phyloP scores from a whole-genome alignment of 139 green algal genomes.

The Chlamydomonas sp. region DNA sequence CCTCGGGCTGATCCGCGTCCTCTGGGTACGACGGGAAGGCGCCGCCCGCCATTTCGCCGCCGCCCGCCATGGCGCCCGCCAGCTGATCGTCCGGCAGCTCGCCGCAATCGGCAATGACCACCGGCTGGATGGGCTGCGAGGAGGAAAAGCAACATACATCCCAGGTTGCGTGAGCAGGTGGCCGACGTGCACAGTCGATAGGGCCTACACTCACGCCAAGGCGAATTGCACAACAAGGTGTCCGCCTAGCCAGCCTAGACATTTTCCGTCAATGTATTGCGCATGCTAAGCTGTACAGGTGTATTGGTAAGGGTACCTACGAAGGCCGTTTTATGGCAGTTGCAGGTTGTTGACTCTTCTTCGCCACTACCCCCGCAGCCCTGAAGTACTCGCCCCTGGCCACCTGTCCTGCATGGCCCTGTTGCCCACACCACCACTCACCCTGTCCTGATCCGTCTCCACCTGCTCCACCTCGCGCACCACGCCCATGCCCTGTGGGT shows the following conservation, averaged over 20 bases:
- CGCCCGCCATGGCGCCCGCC: slow-evolving; percentile 2
- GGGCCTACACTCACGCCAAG: too few relatives aligned
- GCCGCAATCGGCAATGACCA: slow-evolving; percentile 54
- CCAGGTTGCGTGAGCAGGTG: slow-evolving; percentile 1
- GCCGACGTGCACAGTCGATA: too few relatives aligned
- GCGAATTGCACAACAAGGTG: too few relatives aligned
- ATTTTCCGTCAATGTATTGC: too few relatives aligned
- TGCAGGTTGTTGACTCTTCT: background rate
- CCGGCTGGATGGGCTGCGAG: slow-evolving; percentile 35
- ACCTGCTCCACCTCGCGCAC: slow-evolving; percentile 60
- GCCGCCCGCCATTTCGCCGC: too few relatives aligned
- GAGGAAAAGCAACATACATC: background rate
- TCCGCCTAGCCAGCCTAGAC: too few relatives aligned
- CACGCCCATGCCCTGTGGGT: slow-evolving; percentile 53
- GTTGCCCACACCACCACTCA: background rate
- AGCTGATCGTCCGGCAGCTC: slow-evolving; percentile 36
- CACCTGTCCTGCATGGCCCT: too few relatives aligned
- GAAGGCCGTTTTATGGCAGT: too few relatives aligned
- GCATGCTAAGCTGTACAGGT: too few relatives aligned
- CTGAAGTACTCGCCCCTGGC: background rate
- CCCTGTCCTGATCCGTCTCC: slow-evolving; percentile 44
- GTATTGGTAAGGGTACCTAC: too few relatives aligned
- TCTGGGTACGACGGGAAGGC: slow-evolving; percentile 16
- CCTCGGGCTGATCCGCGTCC: slow-evolving; percentile 16
- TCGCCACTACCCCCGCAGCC: background rate